These are phyloP conservation scores for Colletotrichum camelliae DNA, from an alignment of 2,329 filamentous ascomycete genomes.

Conservation along the genomic window DNA sequence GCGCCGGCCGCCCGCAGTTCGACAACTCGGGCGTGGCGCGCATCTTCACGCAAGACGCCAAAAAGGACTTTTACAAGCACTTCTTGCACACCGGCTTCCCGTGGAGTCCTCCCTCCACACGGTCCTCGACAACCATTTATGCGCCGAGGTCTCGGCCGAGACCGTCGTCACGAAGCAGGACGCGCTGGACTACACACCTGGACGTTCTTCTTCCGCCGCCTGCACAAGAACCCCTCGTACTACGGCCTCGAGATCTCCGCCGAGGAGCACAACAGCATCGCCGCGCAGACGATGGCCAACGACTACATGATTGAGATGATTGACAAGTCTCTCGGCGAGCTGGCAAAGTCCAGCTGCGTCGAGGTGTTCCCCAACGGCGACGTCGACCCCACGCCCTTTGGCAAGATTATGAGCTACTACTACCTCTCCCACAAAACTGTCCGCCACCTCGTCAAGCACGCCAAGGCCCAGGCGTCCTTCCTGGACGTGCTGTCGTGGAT, in stretches of 20 bases:
- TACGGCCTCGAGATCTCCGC: conserved; percentile 94
- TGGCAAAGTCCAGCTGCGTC: conserved; percentile 85
- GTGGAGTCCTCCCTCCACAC: conserved; percentile 97
- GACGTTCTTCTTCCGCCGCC: conserved; percentile 98
- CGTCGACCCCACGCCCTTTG: conserved; percentile 86
- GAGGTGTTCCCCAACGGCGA: conserved; percentile 85
- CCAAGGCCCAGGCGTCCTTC: conserved; percentile 78
- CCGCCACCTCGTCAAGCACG: conserved; percentile 79
- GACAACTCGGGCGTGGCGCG: conserved; percentile 94
- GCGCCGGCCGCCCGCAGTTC: conserved; percentile 94
- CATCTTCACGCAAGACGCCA: conserved; percentile 96
- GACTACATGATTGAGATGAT: conserved; percentile 96
- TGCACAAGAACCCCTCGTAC: conserved; percentile 98
- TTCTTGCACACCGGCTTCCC: conserved; percentile 96
- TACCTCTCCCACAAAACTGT: conserved; percentile 96
- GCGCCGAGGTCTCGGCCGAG: conserved; percentile 91
- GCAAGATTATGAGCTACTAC: conserved; percentile 99
- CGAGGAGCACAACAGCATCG: conserved; percentile 87
- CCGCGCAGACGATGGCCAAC: conserved; percentile 86
- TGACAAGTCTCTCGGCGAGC: conserved; percentile 80
- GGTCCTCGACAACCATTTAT: conserved; percentile 94
- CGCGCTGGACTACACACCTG: conserved; percentile 97
- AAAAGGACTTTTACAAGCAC: conserved; percentile 99
- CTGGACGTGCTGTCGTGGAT: conserved; percentile 90
- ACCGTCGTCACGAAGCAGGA: conserved; percentile 96